These are phyloP conservation scores for Volvariella volvacea DNA, from an alignment of 1,284 basidiomycete species.

Conservation along the genomic window DNA sequence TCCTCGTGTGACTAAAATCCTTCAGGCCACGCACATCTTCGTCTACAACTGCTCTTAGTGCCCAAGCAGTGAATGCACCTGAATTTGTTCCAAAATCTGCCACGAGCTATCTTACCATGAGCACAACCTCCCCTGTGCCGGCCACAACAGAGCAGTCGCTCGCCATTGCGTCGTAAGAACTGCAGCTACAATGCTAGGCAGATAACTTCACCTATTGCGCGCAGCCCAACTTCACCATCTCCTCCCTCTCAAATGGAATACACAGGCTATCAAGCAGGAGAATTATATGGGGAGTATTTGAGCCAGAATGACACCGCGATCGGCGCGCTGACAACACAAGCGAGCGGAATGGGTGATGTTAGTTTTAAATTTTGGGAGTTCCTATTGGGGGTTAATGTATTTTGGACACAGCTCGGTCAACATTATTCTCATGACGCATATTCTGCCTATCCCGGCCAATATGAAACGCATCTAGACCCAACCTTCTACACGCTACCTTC, in stretches of 20 bases:
- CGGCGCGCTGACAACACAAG: constrained; percentile 22
- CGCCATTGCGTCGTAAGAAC: constrained; percentile 11
- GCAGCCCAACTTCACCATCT: constrained; percentile 1
- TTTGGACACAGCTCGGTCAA: constrained; percentile 18
- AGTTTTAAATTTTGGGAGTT: neutral
- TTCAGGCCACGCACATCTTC: constrained; percentile 37
- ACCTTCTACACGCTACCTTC: constrained; percentile 40
- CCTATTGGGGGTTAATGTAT: neutral
- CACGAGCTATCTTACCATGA: constrained; percentile 13
- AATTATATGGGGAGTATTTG: constrained; percentile 21
- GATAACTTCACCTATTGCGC: neutral
- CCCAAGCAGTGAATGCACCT: constrained; percentile 66
- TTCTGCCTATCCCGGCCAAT: constrained; percentile 23
- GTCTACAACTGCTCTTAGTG: constrained; percentile 20
- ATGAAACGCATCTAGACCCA: constrained; percentile 31
- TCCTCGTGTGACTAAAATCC: constrained; percentile 6
- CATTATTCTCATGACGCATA: constrained; percentile 29
- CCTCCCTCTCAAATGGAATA: neutral
- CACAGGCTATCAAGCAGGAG: constrained; percentile 10
- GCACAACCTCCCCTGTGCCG: constrained; percentile 18
- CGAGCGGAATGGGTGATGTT: neutral
- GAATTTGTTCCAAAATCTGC: constrained; percentile 77
- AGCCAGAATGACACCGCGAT: constrained; percentile 36
- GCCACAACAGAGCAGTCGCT: constrained; percentile 11
- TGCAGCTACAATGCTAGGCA: neutral